Evolutionary conservation across 176 grass and related monocot genomes (phyloP), one percentile per base, ranked within the genome.

Genomic region (Cocos nucifera): DNA sequence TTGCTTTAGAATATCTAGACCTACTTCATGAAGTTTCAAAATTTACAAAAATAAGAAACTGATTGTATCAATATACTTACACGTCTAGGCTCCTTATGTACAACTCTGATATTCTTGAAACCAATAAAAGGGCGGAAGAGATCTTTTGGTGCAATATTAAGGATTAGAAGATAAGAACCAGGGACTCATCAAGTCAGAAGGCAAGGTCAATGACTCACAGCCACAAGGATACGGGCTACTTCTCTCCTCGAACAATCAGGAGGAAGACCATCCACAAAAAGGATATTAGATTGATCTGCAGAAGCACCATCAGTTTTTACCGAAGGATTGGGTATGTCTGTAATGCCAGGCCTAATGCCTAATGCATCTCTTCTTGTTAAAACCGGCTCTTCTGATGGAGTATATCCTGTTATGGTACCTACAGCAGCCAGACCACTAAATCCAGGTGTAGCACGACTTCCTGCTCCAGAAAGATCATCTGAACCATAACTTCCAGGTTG

Each of bases 211-310:
- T 5, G 58, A 59, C 58, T 48, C 4, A 53, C 22, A 48, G 57
- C 7, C 54, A 16, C n/a, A 92, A 83, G 83, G 83, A 92, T 92
- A 92, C 88, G 83, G 55, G 76, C 64, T 54, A 87, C 83, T 87
- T 92, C 83, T 87, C 88, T 83, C 71, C 88, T 84, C 57, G 80
- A 78, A 70, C 83, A 92, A 84, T 92, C 83, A 62, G 88, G 65
- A 78, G 88, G 88, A 15, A 87, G 88, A 72, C 77, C 62, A 65
- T 87, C 88, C 72, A 87, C 83, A 92, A 84, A 92, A 50, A 92
- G 70, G 78, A 92, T 84, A 51, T 84, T 92, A 23, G 88, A 87
- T 64, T 92, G 77, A 58, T 75, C 66, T 62, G 68, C 64, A 44
- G 32, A 65, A 68, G 70, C 77, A 0, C 73, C 57, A 66, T 87